Conservation (phyloP, 129 eudicot genomes). For the Saposhnikovia divaricata region DNA sequence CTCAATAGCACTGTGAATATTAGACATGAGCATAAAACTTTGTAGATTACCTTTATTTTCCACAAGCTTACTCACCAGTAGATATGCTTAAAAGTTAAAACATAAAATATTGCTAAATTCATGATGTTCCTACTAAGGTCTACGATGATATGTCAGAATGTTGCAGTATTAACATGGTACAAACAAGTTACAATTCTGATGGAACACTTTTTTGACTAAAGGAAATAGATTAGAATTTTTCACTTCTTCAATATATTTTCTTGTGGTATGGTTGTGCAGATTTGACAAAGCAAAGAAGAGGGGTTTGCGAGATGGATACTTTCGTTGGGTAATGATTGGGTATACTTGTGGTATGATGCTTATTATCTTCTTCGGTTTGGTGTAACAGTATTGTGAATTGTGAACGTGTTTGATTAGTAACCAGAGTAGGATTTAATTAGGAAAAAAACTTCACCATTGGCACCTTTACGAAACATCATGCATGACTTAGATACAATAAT, state of each 20-base stretch:
- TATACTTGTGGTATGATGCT: conserved; percentile 49
- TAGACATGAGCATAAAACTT: no score
- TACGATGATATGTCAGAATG: background rate
- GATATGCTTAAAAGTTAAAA: no score
- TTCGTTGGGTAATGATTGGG: conserved; percentile 62
- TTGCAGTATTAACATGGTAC: background rate
- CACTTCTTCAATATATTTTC: background rate
- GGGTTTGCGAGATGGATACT: conserved; percentile 53
- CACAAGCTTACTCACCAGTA: background rate
- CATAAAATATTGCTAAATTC: background rate
- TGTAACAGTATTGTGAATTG: background rate
- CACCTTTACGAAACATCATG: background rate
- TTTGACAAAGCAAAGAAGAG: conserved; percentile 67
- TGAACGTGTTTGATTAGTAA: background rate
- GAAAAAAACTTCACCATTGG: background rate
- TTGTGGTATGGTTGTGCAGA: conserved; percentile 30
- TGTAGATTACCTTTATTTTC: background rate
- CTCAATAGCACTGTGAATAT: background rate
- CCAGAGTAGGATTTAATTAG: background rate
- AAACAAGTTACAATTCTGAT: background rate
- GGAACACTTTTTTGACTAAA: background rate
- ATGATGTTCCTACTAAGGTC: no score
- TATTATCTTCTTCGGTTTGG: background rate
- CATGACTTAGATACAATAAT: background rate
- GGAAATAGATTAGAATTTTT: background rate